Conservation (phyloP, 768 basidiomycete species). For the Chalciporus chontae region DNA sequence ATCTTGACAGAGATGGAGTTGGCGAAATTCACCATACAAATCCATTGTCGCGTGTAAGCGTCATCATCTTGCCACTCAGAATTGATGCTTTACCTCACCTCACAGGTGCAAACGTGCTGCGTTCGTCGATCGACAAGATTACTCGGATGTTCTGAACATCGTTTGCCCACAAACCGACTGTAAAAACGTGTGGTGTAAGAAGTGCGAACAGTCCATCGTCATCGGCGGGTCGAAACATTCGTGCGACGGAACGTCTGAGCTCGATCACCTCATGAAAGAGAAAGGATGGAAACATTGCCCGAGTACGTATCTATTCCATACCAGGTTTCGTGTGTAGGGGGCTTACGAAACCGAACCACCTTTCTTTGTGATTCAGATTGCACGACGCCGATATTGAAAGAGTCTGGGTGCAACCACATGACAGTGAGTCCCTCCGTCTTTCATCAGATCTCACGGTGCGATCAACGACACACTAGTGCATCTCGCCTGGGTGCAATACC, state of each 20-base stretch:
- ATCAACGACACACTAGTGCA: conserved; percentile 43
- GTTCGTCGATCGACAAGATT: conserved; percentile 50
- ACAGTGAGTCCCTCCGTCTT: conserved; percentile 34
- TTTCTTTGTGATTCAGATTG: conserved; percentile 38
- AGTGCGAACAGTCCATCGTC: not conserved
- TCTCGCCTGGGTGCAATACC: conserved; percentile 55
- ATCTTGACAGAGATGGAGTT: conserved; percentile 48
- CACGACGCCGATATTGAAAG: conserved; percentile 47
- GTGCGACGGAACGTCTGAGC: conserved; percentile 55
- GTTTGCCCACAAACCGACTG: conserved; percentile 50
- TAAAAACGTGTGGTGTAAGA: conserved; percentile 3
- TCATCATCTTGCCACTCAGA: not conserved
- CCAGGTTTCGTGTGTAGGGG: not conserved
- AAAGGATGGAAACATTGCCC: conserved; percentile 54
- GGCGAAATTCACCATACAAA: conserved; percentile 37
- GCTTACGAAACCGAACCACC: not conserved
- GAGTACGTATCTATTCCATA: conserved; percentile 31
- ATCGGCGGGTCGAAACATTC: conserved; percentile 21
- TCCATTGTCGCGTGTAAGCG: conserved; percentile 50
- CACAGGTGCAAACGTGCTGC: conserved; percentile 47
- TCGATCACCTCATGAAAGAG: conserved; percentile 47
- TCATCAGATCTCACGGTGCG: not conserved
- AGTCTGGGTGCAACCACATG: conserved; percentile 58
- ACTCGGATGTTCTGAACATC: conserved; percentile 37
- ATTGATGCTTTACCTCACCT: not conserved